A percentile compares a stretch with the other conserved stretches of the same genome.
These are phyloP conservation scores for Serendipita sp. DNA, from an alignment of 768 basidiomycete species.

Conservation along the genomic window DNA sequence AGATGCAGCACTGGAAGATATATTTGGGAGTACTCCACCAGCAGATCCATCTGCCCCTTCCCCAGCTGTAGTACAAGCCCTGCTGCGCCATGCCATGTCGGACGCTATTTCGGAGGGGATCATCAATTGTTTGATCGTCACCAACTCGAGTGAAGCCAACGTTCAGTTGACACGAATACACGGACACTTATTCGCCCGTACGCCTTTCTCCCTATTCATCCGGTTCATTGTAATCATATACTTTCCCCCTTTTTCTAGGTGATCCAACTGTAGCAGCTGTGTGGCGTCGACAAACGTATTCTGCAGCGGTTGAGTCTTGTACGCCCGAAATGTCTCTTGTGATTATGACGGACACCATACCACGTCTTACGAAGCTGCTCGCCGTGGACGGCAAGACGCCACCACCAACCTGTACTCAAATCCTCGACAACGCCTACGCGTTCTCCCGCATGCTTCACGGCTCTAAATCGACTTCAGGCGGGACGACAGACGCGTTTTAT, in stretches of 20 bases:
- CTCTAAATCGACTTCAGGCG: constrained; percentile 30
- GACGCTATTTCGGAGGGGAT: constrained; percentile 58
- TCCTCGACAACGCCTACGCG: constrained; percentile 57
- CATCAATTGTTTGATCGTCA: constrained; percentile 74
- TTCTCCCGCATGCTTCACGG: constrained; percentile 83
- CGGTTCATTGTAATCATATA: not conserved
- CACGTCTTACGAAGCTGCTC: constrained; percentile 43
- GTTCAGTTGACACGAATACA: constrained; percentile 73
- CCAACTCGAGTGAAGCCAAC: constrained; percentile 73
- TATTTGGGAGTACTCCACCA: constrained; percentile 35
- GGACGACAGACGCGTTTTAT: constrained; percentile 55
- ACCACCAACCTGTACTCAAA: constrained; percentile 32
- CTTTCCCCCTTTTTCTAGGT: constrained; percentile 26
- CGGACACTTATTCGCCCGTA: constrained; percentile 74
- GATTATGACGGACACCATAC: constrained; percentile 60
- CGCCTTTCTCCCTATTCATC: constrained; percentile 17
- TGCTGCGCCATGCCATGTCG: constrained; percentile 66
- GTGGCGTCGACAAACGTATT: constrained; percentile 82
- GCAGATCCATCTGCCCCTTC: constrained; percentile 20
- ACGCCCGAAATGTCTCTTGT: constrained; percentile 51
- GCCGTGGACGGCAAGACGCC: constrained; percentile 23
- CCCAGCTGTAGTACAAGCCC: constrained; percentile 61
- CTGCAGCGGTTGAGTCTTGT: constrained; percentile 66
- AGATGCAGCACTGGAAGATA: constrained; percentile 42
- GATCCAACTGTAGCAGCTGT: constrained; percentile 80